Base-by-base conservation (phyloP, 352 stramenopile genomes). In the Globisporangium middletonii region DNA sequence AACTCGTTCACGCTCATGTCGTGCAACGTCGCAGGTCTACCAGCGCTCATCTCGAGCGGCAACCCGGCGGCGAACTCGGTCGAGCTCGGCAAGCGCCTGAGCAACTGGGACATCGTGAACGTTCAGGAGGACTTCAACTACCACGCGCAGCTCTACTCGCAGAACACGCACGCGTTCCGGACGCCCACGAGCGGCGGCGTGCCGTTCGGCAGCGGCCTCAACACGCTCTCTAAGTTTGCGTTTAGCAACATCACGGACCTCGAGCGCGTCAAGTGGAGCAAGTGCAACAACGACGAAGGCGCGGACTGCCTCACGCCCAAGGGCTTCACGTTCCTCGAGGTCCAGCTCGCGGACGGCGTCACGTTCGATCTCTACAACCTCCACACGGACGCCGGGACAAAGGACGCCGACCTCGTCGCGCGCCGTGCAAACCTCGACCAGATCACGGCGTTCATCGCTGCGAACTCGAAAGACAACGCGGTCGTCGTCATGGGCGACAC, bases 251-350 rank as follows among this genome's bases (percentile, higher is more conserved):
- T 65, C n/a, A 67, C 59, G 13, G 69, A 64, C 16, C 28, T 80
- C 5, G 61, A 79, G 30, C 74, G 74, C 23, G 56, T 69, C 48
- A 79, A 82, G 59, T 79, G 73, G 73, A 56, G 23, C 33, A 68
- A 62, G 26, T 84, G 74, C 55, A 84, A 64, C 58, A 77, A 65
- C 42, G 60, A 68, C 53, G 69, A 84, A 4, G 64, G 72, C 19
- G 63, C 65, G 41, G 74, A 84, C 62, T 84, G 74, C 58, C 62
- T 84, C 50, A 84, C 74, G 7, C 74, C 74, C 15, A 84, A 84
- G 63, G 74, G 74, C 16, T 84, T 84, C 52, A 84, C 72, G 7
- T 59, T 70, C 41, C 50, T 77, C 41, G 60, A 71, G 42, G 56
- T 84, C 45, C 59, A 80, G 52, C 57, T 84, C 47, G 72, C 60